These are phyloP conservation scores for Potentilla sterilis DNA, from an alignment of 306 rosid species.

Conservation along the genomic window DNA sequence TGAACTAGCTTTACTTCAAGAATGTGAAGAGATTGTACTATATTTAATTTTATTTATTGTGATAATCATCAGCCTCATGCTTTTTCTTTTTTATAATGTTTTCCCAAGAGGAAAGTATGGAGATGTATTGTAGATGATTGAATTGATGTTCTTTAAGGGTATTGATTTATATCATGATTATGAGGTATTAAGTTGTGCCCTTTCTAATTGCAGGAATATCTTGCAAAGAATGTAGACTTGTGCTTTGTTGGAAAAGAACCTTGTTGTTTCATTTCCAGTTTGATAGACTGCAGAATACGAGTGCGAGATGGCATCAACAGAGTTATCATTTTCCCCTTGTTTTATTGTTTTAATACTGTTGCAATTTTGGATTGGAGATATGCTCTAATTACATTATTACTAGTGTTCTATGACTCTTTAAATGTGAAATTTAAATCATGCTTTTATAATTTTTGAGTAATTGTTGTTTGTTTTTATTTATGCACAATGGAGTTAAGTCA, in stretches of 20 bases:
- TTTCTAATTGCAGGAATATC: not conserved
- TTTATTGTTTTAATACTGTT: not conserved
- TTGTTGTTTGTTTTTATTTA: not conserved
- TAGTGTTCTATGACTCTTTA: not conserved
- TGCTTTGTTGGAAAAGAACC: not conserved
- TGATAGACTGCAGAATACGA: not conserved
- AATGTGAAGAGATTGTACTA: not conserved
- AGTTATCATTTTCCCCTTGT: not conserved
- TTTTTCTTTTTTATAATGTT: not conserved
- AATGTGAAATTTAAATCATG: not conserved
- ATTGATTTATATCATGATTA: not conserved
- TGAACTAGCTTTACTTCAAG: not conserved
- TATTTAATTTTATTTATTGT: not conserved
- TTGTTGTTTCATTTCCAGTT: not conserved
- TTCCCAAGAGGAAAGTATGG: not conserved
- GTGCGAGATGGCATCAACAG: not conserved
- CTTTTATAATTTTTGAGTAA: not conserved
- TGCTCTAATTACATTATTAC: not conserved
- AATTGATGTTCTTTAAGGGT: not conserved
- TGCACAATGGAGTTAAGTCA: not conserved
- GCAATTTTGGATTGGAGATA: not conserved
- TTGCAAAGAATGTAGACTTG: not conserved
- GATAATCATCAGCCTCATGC: not conserved
- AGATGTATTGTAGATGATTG: not conserved
- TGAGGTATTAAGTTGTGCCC: not conserved